Evolutionary conservation across 257 asterid genomes (phyloP).

Genomic region (Solanum pinnatisectum): DNA sequence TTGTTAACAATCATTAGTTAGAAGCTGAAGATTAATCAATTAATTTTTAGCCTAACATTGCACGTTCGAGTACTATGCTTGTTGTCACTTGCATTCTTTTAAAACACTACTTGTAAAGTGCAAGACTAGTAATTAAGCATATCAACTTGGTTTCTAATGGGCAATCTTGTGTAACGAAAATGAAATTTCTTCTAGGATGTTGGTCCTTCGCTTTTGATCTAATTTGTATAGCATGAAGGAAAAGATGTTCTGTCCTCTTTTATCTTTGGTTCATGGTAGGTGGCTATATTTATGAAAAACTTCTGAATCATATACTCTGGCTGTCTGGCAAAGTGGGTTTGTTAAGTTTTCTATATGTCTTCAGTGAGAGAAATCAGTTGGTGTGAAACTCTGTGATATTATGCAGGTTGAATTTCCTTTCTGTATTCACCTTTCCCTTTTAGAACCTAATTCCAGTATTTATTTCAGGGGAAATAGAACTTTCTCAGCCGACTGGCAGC

Average conservation of each 20-base stretch:
- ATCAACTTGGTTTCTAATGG: neutral
- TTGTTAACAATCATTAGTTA: neutral
- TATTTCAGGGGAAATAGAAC: slow-evolving; percentile 37
- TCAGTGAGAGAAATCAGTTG: neutral
- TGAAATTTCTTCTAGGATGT: neutral
- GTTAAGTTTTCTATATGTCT: neutral
- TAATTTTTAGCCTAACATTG: neutral
- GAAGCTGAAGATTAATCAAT: neutral
- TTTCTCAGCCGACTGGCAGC: slow-evolving; percentile 16
- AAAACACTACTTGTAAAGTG: neutral
- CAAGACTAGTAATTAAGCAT: neutral
- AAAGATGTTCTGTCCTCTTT: neutral
- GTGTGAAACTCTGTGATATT: neutral
- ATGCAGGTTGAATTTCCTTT: neutral
- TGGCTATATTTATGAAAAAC: neutral
- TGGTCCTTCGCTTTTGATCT: neutral
- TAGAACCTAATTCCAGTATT: neutral
- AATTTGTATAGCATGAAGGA: neutral
- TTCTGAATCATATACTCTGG: neutral
- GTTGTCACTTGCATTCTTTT: neutral
- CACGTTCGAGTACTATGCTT: neutral
- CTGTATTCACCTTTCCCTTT: neutral
- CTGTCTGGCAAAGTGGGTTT: neutral
- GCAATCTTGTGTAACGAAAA: neutral
- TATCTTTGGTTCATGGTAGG: neutral